Conservation (phyloP, 2,329 filamentous ascomycete species). For the Diplodia scrobiculata region DNA sequence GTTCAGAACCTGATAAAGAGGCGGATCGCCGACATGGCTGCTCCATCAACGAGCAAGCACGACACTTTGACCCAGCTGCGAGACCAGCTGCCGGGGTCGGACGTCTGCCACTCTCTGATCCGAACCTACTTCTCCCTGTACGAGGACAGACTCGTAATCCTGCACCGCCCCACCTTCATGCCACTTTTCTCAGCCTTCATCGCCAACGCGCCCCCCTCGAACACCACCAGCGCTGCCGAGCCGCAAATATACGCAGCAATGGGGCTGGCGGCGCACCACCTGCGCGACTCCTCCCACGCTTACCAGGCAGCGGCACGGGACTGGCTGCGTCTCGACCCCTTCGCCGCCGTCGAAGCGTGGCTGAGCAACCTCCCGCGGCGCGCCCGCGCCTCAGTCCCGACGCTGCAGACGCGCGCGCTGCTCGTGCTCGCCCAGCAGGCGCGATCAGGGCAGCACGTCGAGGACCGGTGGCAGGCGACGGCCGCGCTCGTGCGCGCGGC, state of each 20-base stretch:
- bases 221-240: neutral
- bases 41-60: no score
- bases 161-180: constrained; percentile 36
- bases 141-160: constrained; percentile 34
- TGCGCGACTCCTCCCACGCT: constrained; percentile 29
- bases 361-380: neutral
- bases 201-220: constrained; percentile 16
- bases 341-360: constrained; percentile 29
- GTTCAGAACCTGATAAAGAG: constrained; percentile 34
- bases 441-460: neutral
- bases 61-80: constrained; percentile 1
- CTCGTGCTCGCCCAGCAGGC: neutral
- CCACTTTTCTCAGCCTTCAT: constrained; percentile 34
- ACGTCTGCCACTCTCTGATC: constrained; percentile 32
- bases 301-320: neutral
- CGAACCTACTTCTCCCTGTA: constrained; percentile 34
- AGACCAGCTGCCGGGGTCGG: neutral
- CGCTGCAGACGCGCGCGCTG: neutral
- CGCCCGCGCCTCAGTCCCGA: neutral
- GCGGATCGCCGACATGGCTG: neutral
- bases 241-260: constrained; percentile 31
- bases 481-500: constrained; percentile 1
- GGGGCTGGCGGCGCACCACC: constrained; percentile 33
- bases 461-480: constrained; percentile 5
- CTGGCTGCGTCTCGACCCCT: constrained; percentile 24